A percentile compares a stretch with the other conserved stretches of the same genome.
These are phyloP conservation scores for Globisporangium orthogonon DNA, from an alignment of 352 stramenopile genomes.

Conservation along the genomic window DNA sequence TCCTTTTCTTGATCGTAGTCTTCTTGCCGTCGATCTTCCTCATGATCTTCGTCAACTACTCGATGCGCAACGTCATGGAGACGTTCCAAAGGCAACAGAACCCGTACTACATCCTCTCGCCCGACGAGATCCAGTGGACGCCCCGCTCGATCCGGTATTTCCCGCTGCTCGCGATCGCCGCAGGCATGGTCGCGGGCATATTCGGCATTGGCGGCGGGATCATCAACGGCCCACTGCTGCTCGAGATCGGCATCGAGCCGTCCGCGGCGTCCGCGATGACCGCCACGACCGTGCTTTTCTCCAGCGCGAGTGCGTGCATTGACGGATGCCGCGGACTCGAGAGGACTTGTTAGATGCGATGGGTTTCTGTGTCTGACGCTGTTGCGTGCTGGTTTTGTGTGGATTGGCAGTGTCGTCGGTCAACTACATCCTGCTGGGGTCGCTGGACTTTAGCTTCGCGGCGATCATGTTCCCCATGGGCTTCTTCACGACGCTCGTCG, in stretches of 20 bases:
- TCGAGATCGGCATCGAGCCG: conserved; percentile 89
- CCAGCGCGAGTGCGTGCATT: conserved; percentile 46
- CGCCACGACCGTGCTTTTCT: conserved; percentile 69
- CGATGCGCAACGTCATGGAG: conserved; percentile 39
- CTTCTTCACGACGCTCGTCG: conserved; percentile 48
- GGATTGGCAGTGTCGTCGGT: conserved; percentile 42
- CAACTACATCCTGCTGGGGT: conserved; percentile 52
- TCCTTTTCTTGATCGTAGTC: conserved; percentile 62
- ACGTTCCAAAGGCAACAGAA: conserved; percentile 50
- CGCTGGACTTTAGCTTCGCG: conserved; percentile 36
- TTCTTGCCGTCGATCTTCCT: conserved; percentile 59
- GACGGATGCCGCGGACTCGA: no score
- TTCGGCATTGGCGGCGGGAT: conserved; percentile 95
- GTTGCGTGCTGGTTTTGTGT: background rate
- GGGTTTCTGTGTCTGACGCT: background rate
- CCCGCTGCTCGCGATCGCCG: conserved; percentile 83
- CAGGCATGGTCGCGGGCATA: conserved; percentile 90
- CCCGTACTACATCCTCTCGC: conserved; percentile 37
- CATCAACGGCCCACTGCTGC: conserved; percentile 92
- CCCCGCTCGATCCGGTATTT: conserved; percentile 78
- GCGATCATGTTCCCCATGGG: conserved; percentile 51
- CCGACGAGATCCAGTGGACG: conserved; percentile 35
- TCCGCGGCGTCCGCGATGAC: conserved; percentile 86
- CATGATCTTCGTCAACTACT: conserved; percentile 70
- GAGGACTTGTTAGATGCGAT: no score